Percentiles rank a stretch among this genome's conserved stretches.
Conservation (phyloP, 2,329 filamentous ascomycete species). For the Beauveria asiatica region DNA sequence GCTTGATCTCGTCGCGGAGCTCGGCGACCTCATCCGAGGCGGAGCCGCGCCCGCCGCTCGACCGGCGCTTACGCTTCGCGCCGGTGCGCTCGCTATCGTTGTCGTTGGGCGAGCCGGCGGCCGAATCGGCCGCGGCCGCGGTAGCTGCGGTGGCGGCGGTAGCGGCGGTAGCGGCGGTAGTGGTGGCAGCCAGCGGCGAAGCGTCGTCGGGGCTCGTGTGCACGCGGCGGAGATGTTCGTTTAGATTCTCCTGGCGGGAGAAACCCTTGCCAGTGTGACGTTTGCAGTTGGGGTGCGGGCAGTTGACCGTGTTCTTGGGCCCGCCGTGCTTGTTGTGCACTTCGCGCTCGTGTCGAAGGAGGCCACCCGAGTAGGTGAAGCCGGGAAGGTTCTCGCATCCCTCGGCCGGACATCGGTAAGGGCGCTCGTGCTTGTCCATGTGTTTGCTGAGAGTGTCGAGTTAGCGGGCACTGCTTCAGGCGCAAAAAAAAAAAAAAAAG, state of each 20-base stretch:
- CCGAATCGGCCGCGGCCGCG: slow-evolving; percentile 14
- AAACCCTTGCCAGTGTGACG: slow-evolving; percentile 83
- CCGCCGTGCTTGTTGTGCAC: slow-evolving; percentile 87
- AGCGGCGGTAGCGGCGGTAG: slow-evolving; percentile 19
- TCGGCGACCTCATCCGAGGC: slow-evolving; percentile 39
- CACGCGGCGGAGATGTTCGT: slow-evolving; percentile 87
- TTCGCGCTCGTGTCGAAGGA: slow-evolving; percentile 84
- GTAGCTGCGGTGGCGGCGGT: slow-evolving; percentile 22
- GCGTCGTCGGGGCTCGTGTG: slow-evolving; percentile 49
- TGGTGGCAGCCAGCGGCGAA: slow-evolving; percentile 25
- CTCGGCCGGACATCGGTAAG: slow-evolving; percentile 75
- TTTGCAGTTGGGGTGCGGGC: slow-evolving; percentile 80
- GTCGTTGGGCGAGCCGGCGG: slow-evolving; percentile 32
- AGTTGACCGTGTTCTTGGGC: slow-evolving; percentile 79
- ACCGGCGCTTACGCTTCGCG: slow-evolving; percentile 39
- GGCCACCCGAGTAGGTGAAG: slow-evolving; percentile 89
- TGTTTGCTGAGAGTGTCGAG: slow-evolving; percentile 59
- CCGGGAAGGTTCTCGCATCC: slow-evolving; percentile 87
- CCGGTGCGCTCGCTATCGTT: slow-evolving; percentile 38
- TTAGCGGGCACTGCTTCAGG: slow-evolving; percentile 14
- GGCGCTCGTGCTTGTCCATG: slow-evolving; percentile 95
- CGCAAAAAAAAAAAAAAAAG: not conserved
- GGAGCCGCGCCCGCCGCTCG: slow-evolving; percentile 19
- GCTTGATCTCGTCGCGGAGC: slow-evolving; percentile 57
- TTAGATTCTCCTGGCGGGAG: slow-evolving; percentile 85